These are phyloP conservation scores for Xylaria sp. DNA, from an alignment of 2,329 filamentous ascomycete genomes.

Conservation along the genomic window DNA sequence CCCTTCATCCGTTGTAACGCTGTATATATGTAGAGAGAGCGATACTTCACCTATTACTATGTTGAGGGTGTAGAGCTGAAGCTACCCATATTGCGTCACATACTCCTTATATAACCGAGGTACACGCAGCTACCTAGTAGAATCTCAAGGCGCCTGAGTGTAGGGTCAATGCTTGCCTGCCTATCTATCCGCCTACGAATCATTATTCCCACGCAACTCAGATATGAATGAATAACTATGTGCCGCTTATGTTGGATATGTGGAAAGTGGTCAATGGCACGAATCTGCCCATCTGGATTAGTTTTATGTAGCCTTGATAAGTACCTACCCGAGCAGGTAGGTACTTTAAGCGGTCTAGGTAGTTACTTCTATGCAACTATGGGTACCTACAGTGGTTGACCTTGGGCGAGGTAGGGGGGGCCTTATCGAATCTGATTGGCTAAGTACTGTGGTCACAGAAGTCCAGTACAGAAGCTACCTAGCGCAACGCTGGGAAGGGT, in stretches of 20 bases:
- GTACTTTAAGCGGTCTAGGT: not conserved
- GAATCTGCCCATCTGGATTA: too few species aligned
- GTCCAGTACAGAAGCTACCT: not conserved
- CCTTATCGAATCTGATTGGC: slow-evolving; percentile 15
- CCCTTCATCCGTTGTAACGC: too few species aligned
- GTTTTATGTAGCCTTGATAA: too few species aligned
- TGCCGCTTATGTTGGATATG: too few species aligned
- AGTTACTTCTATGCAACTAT: not conserved
- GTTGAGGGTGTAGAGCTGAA: not conserved
- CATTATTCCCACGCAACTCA: not conserved
- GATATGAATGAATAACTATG: not conserved
- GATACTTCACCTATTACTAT: not conserved
- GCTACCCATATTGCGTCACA: not conserved
- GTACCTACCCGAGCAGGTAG: not conserved
- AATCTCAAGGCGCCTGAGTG: not conserved
- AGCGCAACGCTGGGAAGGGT: not conserved
- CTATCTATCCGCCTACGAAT: not conserved
- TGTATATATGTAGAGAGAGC: too few species aligned
- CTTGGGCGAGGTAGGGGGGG: not conserved
- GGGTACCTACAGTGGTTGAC: too few species aligned
- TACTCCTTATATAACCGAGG: not conserved
- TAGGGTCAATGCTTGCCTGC: not conserved
- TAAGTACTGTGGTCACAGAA: not conserved
- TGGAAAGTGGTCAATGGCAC: too few species aligned
- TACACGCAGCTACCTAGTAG: too few species aligned